Conservation (phyloP, 2,329 filamentous ascomycete species). For the Tricladium varicosporioides region DNA sequence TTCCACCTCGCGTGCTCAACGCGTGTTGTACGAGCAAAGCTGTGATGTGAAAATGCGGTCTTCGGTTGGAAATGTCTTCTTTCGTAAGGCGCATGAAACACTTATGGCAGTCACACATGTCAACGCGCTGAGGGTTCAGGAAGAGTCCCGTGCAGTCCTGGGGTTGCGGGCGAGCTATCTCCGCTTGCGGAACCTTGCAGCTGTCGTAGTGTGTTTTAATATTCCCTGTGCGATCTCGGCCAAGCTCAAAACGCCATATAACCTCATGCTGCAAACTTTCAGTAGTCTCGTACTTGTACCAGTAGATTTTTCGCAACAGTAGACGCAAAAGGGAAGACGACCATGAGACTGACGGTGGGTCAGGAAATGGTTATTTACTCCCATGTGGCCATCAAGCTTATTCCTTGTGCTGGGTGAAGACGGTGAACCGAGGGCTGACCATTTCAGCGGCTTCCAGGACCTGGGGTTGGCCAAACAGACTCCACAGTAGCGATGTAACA, state of each 20-base stretch:
- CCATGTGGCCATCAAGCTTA: slow-evolving; percentile 25
- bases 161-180: slow-evolving; percentile 5
- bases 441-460: neutral
- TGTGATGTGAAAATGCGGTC: neutral
- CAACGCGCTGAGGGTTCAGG: slow-evolving; percentile 5
- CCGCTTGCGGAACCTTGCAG: neutral
- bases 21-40: slow-evolving; percentile 2
- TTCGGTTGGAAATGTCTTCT: neutral
- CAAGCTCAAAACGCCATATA: neutral
- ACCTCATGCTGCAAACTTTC: neutral
- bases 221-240: neutral
- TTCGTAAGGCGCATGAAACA: neutral
- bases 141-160: slow-evolving; percentile 10
- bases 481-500: slow-evolving; percentile 14
- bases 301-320: neutral
- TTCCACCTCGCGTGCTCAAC: slow-evolving; percentile 5
- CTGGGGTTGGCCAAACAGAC: slow-evolving; percentile 15
- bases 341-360: neutral
- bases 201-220: neutral
- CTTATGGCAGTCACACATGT: neutral
- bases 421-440: neutral
- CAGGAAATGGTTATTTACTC: slow-evolving; percentile 5
- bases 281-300: neutral
- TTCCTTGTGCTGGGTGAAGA: slow-evolving; percentile 18
- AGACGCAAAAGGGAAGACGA: neutral